Evolutionary conservation across 352 stramenopile species (phyloP), one percentile per base, ranked within the genome.

Genomic region (Globisporangium parvum): DNA sequence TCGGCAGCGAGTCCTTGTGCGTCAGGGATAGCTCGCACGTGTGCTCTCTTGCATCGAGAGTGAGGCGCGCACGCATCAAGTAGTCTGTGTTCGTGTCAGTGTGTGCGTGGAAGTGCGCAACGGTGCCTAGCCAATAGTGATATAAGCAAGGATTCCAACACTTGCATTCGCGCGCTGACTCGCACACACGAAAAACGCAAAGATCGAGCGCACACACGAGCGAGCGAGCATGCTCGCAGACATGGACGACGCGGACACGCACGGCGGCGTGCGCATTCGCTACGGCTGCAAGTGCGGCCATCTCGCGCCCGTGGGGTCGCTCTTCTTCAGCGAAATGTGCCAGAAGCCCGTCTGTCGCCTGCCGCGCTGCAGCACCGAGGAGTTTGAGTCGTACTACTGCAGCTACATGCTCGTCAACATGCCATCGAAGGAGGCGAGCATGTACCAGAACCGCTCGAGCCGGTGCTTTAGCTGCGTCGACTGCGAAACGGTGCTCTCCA

Each of bases 361-460:
- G 33, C 74, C 84, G 26, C 46, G 60, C 49, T 94, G 84, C 66
- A 89, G 76, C 48, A 62, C 93, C 23, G 74, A 94, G 54, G 86
- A 95, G 67, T 93, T 95, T 53, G 84, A 95, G 69, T 85, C 82
- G 14, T 95, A 91, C 67, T 95, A 94, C 69, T 95, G 86, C 63
- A 70, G 80, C 31, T 85, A 86, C 31, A 66, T 90, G 63, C 69
- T 94, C 47, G 79, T 92, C 42, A 95, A 95, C 62, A 60, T 95
- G 69, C 80, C 86, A 28, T 94, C 86, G 14, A 94, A 93, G 51
- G 86, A 95, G 55, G 86, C 86, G 21, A 80, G 65, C 51, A 73
- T 86, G 67, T 94, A 92, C 69, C 85, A 94, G 79, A 93, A 94
- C 66, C 82, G 86, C 58, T 93, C 82, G 48, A 89, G 78, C 28